Conservation (phyloP, 805 yeast genomes). For the Candida sakaeoensis region DNA sequence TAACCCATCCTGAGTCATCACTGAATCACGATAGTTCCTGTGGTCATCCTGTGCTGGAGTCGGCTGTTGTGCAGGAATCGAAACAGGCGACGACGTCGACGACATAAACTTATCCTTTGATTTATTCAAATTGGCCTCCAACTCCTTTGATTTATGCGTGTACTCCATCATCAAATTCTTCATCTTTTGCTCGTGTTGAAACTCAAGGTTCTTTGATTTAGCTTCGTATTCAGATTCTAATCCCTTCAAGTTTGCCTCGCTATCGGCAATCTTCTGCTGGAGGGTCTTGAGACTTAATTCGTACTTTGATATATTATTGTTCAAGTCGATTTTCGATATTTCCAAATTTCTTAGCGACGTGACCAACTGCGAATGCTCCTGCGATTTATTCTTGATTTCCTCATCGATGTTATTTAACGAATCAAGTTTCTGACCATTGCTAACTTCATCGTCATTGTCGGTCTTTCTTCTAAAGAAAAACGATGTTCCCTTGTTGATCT, state of each 20-base stretch:
- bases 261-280: constrained; percentile 5
- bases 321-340: constrained; percentile 17
- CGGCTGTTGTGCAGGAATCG: constrained; percentile 12
- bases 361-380: constrained; percentile 13
- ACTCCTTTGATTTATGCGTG: constrained; percentile 5
- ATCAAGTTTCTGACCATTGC: not conserved
- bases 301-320: constrained; percentile 17
- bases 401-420: constrained; percentile 4
- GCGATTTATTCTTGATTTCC: constrained; percentile 12
- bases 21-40: constrained; percentile 15
- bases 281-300: constrained; percentile 14
- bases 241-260: constrained; percentile 4
- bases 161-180: constrained; percentile 1
- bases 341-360: constrained; percentile 15
- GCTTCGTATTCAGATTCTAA: constrained; percentile 7
- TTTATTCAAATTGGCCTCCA: constrained; percentile 8
- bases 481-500: constrained; percentile 36
- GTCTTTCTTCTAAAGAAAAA: constrained; percentile 26
- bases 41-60: constrained; percentile 4
- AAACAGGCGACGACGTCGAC: constrained; percentile 2
- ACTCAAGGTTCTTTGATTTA: constrained; percentile 3
- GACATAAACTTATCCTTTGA: constrained; percentile 1
- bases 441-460: not conserved
- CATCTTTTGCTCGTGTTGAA: constrained; percentile 6
- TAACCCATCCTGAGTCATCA: constrained; percentile 21